A percentile compares a stretch with the other conserved stretches of the same genome.
Evolutionary conservation across 257 asterid genomes (phyloP).

Genomic region (Jaltomata sinuosa): DNA sequence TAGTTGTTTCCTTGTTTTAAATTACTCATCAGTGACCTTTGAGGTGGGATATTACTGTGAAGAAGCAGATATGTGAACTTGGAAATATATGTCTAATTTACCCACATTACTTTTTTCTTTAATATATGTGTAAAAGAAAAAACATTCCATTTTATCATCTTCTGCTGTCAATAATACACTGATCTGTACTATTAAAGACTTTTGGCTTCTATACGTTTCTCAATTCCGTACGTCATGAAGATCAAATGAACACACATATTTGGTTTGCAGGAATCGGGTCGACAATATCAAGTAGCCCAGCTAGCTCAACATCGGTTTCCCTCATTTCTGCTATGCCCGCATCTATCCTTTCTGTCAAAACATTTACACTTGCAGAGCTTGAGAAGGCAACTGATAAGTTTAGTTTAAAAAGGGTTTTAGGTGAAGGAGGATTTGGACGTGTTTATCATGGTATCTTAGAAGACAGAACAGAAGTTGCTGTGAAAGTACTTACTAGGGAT

Average conservation of each 20-base stretch:
- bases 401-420: conserved; percentile 60
- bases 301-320: conserved; percentile 78
- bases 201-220: background rate
- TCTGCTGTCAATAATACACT: background rate
- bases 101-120: background rate
- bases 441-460: conserved; percentile 82
- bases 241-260: background rate
- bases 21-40: background rate
- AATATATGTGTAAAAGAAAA: background rate
- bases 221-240: background rate
- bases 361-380: conserved; percentile 78
- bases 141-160: background rate
- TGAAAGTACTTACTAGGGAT: conserved; percentile 70
- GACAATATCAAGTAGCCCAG: conserved; percentile 70
- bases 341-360: conserved; percentile 77
- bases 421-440: conserved; percentile 99
- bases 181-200: background rate
- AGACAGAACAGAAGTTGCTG: conserved; percentile 79
- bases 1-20: background rate
- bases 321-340: conserved; percentile 70
- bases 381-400: conserved; percentile 90
- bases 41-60: background rate
- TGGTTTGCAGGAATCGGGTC: conserved; percentile 61
- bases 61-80: background rate
- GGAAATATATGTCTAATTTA: background rate